phyloP scores from a whole-genome alignment of 1,139 yeast genomes.

The Scheffersomyces segobiensis region DNA sequence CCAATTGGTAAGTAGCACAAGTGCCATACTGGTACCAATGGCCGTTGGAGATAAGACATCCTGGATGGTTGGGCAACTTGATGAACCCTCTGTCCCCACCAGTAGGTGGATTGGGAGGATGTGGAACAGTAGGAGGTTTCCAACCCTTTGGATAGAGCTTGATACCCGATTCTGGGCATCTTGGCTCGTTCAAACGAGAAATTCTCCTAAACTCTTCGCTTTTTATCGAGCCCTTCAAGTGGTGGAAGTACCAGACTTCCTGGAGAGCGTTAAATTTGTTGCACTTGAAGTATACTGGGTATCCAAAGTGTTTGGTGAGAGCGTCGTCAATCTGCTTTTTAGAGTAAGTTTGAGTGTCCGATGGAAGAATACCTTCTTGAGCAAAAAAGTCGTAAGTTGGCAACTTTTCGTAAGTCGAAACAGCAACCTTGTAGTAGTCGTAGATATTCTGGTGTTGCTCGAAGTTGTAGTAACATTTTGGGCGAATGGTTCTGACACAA shows the following conservation, averaged over 20 bases:
- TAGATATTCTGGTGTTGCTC: slow-evolving; percentile 62
- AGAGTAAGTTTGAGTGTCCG: slow-evolving; percentile 60
- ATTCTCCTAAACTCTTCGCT: slow-evolving; percentile 66
- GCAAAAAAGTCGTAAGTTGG: slow-evolving; percentile 72
- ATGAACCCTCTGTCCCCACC: slow-evolving; percentile 39
- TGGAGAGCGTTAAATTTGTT: slow-evolving; percentile 65
- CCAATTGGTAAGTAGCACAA: slow-evolving; percentile 71
- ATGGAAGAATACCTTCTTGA: slow-evolving; percentile 70
- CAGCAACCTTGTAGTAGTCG: slow-evolving; percentile 73
- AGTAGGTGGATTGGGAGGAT: slow-evolving; percentile 33
- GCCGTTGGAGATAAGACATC: slow-evolving; percentile 85
- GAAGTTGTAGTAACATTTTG: slow-evolving; percentile 57
- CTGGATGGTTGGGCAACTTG: slow-evolving; percentile 55
- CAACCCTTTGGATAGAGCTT: slow-evolving; percentile 73
- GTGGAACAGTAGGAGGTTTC: slow-evolving; percentile 28
- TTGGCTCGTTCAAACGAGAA: slow-evolving; percentile 53
- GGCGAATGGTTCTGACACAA: slow-evolving; percentile 78
- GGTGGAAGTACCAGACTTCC: slow-evolving; percentile 91
- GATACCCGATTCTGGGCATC: slow-evolving; percentile 74
- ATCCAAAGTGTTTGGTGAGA: slow-evolving; percentile 55
- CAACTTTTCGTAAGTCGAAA: slow-evolving; percentile 59
- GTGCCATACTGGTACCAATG: slow-evolving; percentile 82
- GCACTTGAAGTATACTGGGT: slow-evolving; percentile 71
- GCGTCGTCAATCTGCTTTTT: slow-evolving; percentile 66
- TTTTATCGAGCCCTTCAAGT: slow-evolving; percentile 71